Conservation (phyloP, 2,329 filamentous ascomycete genomes). For the Neonectria neomacrospora region DNA sequence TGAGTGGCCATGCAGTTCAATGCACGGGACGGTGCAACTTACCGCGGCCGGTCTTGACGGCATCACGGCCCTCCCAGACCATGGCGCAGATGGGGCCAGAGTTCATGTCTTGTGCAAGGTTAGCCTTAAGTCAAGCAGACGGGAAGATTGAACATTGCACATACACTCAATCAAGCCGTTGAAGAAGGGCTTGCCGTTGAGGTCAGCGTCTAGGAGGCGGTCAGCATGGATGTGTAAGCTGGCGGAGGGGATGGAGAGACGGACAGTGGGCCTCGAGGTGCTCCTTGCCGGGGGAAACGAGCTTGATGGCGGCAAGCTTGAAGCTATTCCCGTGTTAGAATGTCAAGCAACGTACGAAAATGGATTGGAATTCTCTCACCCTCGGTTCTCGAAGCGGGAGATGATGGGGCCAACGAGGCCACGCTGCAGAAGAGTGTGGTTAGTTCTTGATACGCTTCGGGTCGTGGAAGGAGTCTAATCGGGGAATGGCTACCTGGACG, state of each 20-base stretch:
- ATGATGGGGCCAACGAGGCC: constrained; percentile 98
- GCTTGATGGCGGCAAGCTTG: constrained; percentile 99
- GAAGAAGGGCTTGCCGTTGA: constrained; percentile 97
- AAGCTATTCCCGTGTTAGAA: constrained; percentile 67
- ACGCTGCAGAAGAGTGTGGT: constrained; percentile 69
- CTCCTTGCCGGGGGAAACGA: constrained; percentile 86
- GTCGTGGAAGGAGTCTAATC: background rate
- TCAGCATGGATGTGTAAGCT: constrained; percentile 40
- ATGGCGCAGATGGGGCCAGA: constrained; percentile 98
- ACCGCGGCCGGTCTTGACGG: constrained; percentile 97
- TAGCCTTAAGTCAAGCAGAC: constrained; percentile 14
- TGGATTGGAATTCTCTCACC: constrained; percentile 62
- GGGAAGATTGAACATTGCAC: constrained; percentile 46
- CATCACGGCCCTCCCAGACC: constrained; percentile 99
- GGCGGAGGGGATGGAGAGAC: constrained; percentile 45
- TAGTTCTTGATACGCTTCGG: constrained; percentile 19
- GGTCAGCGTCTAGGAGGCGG: constrained; percentile 75
- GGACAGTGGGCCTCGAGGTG: constrained; percentile 97
- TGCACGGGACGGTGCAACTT: constrained; percentile 52
- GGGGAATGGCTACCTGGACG: constrained; percentile 79
- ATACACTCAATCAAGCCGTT: constrained; percentile 89
- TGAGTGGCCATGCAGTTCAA: constrained; percentile 23
- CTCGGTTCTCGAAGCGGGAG: constrained; percentile 96
- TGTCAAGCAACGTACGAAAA: constrained; percentile 27
- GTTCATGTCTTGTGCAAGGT: constrained; percentile 79